Evolutionary conservation across 768 basidiomycete species (phyloP), one percentile per base, ranked within the genome.

Genomic region (Tricholoma hemisulphureum): DNA sequence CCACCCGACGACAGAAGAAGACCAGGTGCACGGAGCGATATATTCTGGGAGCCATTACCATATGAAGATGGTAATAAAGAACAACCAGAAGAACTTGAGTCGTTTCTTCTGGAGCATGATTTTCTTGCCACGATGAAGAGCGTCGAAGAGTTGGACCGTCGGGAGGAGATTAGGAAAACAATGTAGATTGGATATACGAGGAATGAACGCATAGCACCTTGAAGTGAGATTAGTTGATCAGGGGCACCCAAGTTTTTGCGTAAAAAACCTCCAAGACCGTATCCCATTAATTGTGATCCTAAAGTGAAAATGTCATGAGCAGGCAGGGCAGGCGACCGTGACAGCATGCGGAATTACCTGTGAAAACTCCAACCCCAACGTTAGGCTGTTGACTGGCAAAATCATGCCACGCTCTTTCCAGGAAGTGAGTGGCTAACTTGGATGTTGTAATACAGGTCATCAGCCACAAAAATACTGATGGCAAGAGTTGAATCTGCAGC

Each of bases 41-140:
- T 74, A 81, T 62, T 82, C 76, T 1, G 83, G 83, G 69, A 85
- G 73, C 74, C 81, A 75, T 65, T 85, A 84, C 75, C 80, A 83
- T 45, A 80, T 60, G 59, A 84, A 83, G 61, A 86, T 84, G 6
- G 68, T 77, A 18, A 79, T 68, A 62, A 83, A 83, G 1, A 80
- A 69, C 1, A 67, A 64, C 83, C 81, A 85, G 74, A 83, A 86
- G 55, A 83, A 80, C 67, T 74, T 84, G 63, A 82, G 73, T 23
- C 83, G 81, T 65, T 84, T 83, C 68, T 76, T 77, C 71, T 71
- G 61, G 68, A 75, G 67, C 69, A 77, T 64, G 61, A 71, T 69
- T 55, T 74, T 75, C 69, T 79, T 72, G 56, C 78, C 72, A 34
- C 73, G 71, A 61, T 79, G 77, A 16, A 79, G 67, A 1, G 75